These are phyloP conservation scores for Colletotrichum destructivum DNA, from an alignment of 2,329 filamentous ascomycete species.

Conservation along the genomic window DNA sequence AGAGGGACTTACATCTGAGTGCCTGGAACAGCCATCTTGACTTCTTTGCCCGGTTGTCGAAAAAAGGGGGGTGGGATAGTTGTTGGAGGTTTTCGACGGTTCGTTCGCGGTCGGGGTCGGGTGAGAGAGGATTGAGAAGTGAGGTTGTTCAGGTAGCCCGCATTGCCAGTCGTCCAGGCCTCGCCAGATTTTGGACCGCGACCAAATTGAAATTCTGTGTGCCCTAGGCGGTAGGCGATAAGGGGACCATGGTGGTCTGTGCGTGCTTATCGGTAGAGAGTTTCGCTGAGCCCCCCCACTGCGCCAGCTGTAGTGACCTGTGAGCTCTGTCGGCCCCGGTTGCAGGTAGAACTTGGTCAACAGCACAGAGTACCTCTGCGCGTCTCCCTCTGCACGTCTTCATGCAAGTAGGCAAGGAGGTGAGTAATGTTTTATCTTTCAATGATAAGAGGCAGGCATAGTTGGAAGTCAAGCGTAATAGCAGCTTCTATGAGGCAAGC, in stretches of 20 bases:
- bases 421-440: no score
- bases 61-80: slow-evolving; percentile 42
- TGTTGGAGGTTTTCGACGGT: slow-evolving; percentile 55
- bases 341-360: background rate
- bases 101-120: slow-evolving; percentile 48
- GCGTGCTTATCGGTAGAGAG: slow-evolving; percentile 12
- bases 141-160: slow-evolving; percentile 38
- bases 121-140: slow-evolving; percentile 31
- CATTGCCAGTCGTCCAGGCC: slow-evolving; percentile 20
- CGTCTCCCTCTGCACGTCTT: background rate
- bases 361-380: background rate
- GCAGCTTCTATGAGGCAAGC: no score
- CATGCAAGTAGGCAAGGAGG: no score
- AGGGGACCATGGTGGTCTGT: slow-evolving; percentile 33
- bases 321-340: background rate
- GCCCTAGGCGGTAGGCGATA: slow-evolving; percentile 15
- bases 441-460: no score
- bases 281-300: background rate
- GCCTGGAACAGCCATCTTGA: slow-evolving; percentile 74
- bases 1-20: slow-evolving; percentile 71
- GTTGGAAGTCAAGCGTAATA: no score
- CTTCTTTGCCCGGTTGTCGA: slow-evolving; percentile 49
- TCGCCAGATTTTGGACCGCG: slow-evolving; percentile 13
- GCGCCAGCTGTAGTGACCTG: slow-evolving; percentile 23
- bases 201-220: slow-evolving; percentile 28